Base-by-base conservation (phyloP, 352 stramenopile genomes). In the Phytophthora pseudosyringae region DNA sequence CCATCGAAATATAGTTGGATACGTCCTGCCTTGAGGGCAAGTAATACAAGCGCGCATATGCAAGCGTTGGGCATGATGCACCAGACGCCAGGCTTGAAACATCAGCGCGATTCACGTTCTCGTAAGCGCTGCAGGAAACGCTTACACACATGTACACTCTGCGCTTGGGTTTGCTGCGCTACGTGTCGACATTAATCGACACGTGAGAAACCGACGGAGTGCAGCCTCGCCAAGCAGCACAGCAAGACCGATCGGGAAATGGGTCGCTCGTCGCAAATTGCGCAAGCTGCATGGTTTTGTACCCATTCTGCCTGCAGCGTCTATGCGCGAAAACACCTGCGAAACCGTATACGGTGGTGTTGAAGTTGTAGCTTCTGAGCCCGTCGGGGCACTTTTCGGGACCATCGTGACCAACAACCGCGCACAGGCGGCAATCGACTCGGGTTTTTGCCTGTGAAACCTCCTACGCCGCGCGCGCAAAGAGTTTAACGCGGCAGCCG, bases 341-440 rank as follows among this genome's bases (percentile, higher is more conserved):
- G 12, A 60, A 54, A 69, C 5, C 28, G 51, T 49, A 65, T 70
- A 13, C 13, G 5, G 36, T 51, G 36, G 26, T 48, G 48, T 66
- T 71, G 63, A 71, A 71, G 55, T 66, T 71, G 62, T 26, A 33
- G 8, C 31, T 53, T 21, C 39, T 51, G 45, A 64, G 45, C 44
- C 43, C 25, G 7, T 28, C 9, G n/a, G 12, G 13, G 44, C 51
- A 54, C 45, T 52, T 63, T 64, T 50, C 46, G 3, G 13, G 28
- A 47, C 28, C 8, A 43, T 26, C 40, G 5, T 38, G 39, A 28
- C 16, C 21, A 45, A 45, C 39, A 35, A 35, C 31, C 31, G 39
- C 38, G 15, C 12, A 10, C 18, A 4, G 13, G 33, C 15, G 16
- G 26, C 52, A 36, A 55, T 48, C 25, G 32, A 43, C 45, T 56